Percentiles rank a stretch among this genome's conserved stretches.
phyloP scores from a whole-genome alignment of 2,329 filamentous ascomycete genomes.

The Corinectria fuckeliana region DNA sequence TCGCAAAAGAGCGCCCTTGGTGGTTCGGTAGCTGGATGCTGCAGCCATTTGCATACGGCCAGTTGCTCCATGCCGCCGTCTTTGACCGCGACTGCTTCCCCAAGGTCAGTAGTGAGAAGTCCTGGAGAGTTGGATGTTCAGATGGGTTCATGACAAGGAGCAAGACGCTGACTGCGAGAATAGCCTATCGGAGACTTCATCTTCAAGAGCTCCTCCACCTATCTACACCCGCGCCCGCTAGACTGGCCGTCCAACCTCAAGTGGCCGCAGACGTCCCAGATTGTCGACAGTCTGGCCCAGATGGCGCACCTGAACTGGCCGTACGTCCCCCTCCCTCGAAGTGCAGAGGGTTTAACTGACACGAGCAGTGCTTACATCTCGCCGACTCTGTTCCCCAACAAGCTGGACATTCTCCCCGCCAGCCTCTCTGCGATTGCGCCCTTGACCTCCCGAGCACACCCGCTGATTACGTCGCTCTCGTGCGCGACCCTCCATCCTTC shows the following conservation, averaged over 20 bases:
- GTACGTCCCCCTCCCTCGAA: constrained; percentile 54
- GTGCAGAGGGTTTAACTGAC: constrained; percentile 15
- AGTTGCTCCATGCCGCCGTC: constrained; percentile 76
- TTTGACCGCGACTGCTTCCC: constrained; percentile 80
- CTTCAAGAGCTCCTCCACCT: constrained; percentile 78
- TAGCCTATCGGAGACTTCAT: constrained; percentile 54
- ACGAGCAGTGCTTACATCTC: constrained; percentile 72
- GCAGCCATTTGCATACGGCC: constrained; percentile 77
- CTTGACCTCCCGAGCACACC: constrained; percentile 84
- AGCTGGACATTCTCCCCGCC: constrained; percentile 67
- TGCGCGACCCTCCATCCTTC: constrained; percentile 89
- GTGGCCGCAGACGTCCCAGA: constrained; percentile 79
- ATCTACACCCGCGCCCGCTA: constrained; percentile 75
- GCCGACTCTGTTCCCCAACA: constrained; percentile 83
- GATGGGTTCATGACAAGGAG: not conserved
- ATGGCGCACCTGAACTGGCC: constrained; percentile 88
- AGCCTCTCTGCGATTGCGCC: constrained; percentile 74
- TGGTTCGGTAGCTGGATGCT: constrained; percentile 88
- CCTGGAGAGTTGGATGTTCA: not conserved
- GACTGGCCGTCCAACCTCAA: constrained; percentile 69
- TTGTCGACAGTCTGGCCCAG: constrained; percentile 80
- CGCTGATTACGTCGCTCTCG: constrained; percentile 81
- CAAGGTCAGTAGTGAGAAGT: constrained; percentile 53
- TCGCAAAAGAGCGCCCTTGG: constrained; percentile 71
- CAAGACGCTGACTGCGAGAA: constrained; percentile 12